Base-by-base conservation (phyloP, 1,284 basidiomycete genomes). In the Stygiomarasmius scandens region DNA sequence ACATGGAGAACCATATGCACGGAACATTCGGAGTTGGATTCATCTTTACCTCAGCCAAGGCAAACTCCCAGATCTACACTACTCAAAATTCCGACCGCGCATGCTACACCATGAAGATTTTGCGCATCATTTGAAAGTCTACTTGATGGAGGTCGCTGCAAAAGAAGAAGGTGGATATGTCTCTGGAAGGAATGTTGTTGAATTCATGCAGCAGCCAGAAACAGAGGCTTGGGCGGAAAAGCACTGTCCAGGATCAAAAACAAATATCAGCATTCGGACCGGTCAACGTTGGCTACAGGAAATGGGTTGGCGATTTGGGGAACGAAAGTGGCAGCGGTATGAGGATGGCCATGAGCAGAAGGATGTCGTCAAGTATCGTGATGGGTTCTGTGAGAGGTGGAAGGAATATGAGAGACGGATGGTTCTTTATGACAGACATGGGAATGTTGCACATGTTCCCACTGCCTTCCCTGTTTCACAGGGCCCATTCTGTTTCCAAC, bases 101-200 rank as follows among this genome's bases (percentile, higher is more conserved):
- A 62, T 68, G 29, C 61, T 69, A 5, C 49, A 66, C 1, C 65
- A 69, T 45, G 64, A 71, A 52, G 69, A 69, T 49, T 64, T 69
- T 58, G 6, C 59, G 20, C 43, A 55, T 34, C 61, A 52, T 41
- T 62, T 61, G 38, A 55, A 65, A 34, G 46, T 63, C 1, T 62
- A 62, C 49, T 58, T 63, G 14, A 63, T 65, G 44, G 61, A 65
- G 43, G 54, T 62, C 23, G 54, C 55, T 10, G 56, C 61, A 58
- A 61, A 60, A 29, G 52, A 58, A 38, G 65, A 66, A 56, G 58
- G 60, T 1, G 61, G 63, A 9, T 68, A 67, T 48, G 64, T 74
- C 38, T 32, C 48, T 8, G 71, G 69, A 8, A 60, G 66, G 48
- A 64, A 67, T 51, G 59, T 73, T 51, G 66, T 74, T 3, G 62